Conservation (phyloP, 768 basidiomycete species). For the Leucogyrophana mollusca region DNA sequence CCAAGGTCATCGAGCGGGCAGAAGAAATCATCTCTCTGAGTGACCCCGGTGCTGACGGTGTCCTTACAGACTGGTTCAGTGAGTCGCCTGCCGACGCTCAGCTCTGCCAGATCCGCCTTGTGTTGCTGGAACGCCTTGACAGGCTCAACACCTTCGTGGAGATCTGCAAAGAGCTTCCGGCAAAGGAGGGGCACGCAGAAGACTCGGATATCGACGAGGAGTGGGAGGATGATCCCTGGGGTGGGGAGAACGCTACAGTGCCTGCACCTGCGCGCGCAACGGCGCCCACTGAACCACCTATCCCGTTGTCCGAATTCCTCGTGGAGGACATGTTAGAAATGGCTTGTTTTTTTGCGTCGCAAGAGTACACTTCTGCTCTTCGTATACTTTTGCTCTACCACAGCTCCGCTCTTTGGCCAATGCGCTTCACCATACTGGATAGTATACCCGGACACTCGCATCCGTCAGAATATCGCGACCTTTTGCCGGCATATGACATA, state of each 20-base stretch:
- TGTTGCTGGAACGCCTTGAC: slow-evolving; percentile 70
- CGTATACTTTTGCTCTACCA: slow-evolving; percentile 59
- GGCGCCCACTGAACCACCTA: slow-evolving; percentile 33
- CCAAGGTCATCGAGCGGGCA: slow-evolving; percentile 44
- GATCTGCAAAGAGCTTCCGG: slow-evolving; percentile 45
- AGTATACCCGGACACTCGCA: slow-evolving; percentile 71
- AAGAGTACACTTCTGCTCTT: slow-evolving; percentile 57
- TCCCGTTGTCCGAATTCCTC: slow-evolving; percentile 68
- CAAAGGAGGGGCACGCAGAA: slow-evolving; percentile 14
- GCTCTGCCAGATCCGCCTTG: slow-evolving; percentile 59
- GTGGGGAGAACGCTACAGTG: slow-evolving; percentile 42
- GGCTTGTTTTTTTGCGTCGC: slow-evolving; percentile 66
- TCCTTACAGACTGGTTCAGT: slow-evolving; percentile 53
- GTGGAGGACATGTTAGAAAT: slow-evolving; percentile 51
- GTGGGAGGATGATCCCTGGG: slow-evolving; percentile 64
- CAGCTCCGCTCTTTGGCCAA: slow-evolving; percentile 57
- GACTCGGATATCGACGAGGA: slow-evolving; percentile 40
- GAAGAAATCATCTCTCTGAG: slow-evolving; percentile 33
- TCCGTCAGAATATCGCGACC: slow-evolving; percentile 56
- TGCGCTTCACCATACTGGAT: slow-evolving; percentile 68
- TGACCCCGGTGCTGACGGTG: slow-evolving; percentile 16
- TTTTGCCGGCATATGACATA: slow-evolving; percentile 65
- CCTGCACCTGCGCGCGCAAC: slow-evolving; percentile 16
- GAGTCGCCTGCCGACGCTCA: slow-evolving; percentile 59
- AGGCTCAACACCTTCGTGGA: slow-evolving; percentile 71